Percentiles rank a stretch among this genome's conserved stretches.
These are phyloP conservation scores for Candida railenensis DNA, from an alignment of 805 yeast genomes.

Conservation along the genomic window DNA sequence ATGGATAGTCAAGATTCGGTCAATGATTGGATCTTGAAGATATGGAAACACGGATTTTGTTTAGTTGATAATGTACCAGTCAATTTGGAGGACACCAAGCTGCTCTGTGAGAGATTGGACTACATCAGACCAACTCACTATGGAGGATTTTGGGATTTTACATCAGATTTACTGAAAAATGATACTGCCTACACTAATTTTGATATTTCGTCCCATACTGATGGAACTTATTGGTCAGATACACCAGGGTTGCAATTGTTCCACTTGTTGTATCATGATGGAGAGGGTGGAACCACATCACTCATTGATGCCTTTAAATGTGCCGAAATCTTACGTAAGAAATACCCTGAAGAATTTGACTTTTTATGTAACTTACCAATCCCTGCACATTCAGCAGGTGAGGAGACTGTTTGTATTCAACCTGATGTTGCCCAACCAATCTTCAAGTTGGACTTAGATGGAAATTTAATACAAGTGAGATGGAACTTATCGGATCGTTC, in stretches of 20 bases:
- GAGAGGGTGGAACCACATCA: conserved; percentile 66
- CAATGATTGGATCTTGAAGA: conserved; percentile 53
- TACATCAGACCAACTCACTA: conserved; percentile 69
- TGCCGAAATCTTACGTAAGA: conserved; percentile 47
- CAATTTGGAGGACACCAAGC: conserved; percentile 57
- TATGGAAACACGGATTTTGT: conserved; percentile 59
- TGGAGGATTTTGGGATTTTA: conserved; percentile 82
- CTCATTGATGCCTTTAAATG: conserved; percentile 66
- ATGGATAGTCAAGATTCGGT: conserved; percentile 48
- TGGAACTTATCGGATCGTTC: conserved; percentile 76
- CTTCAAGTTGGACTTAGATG: conserved; percentile 51
- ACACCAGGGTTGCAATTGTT: conserved; percentile 71
- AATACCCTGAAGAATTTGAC: conserved; percentile 51
- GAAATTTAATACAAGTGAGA: conserved; percentile 58
- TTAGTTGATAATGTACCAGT: conserved; percentile 61
- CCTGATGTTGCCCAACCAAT: conserved; percentile 58
- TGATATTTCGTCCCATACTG: conserved; percentile 65
- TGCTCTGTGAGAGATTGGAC: conserved; percentile 54
- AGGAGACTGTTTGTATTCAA: conserved; percentile 58
- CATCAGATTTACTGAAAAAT: conserved; percentile 62
- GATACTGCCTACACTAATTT: conserved; percentile 74
- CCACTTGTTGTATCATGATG: conserved; percentile 63
- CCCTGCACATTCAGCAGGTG: conserved; percentile 78
- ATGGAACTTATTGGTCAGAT: conserved; percentile 74
- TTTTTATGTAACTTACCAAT: conserved; percentile 48